Percentiles rank a stretch among this genome's conserved stretches.
Conservation (phyloP, 352 stramenopile species). For the Thalassiosira delicatula region DNA sequence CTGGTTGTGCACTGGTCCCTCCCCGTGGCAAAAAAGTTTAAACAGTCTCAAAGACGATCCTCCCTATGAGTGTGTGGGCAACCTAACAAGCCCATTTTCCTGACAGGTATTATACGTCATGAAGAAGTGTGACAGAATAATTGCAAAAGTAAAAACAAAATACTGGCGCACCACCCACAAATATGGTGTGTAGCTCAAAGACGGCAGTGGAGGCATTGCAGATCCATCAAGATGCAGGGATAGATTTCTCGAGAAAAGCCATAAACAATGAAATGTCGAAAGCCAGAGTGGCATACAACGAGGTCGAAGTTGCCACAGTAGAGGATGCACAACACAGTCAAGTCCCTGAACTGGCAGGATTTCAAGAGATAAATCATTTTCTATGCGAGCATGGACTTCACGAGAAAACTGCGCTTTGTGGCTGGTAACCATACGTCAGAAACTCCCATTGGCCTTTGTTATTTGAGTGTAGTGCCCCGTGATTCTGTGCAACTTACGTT, state of each 20-base stretch:
- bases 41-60: too few species aligned
- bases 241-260: neutral
- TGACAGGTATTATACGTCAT: constrained; percentile 47
- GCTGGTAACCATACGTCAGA: constrained; percentile 56
- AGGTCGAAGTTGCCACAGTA: neutral
- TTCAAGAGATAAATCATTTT: constrained; percentile 69
- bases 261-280: constrained; percentile 43
- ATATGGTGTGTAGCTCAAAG: too few species aligned
- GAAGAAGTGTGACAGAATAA: constrained; percentile 43
- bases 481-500: constrained; percentile 47
- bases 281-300: neutral
- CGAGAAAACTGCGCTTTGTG: constrained; percentile 61
- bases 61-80: too few species aligned
- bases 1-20: too few species aligned
- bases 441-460: constrained; percentile 16
- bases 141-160: constrained; percentile 25
- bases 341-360: constrained; percentile 33
- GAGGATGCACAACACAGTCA: constrained; percentile 4
- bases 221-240: constrained; percentile 22
- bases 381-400: constrained; percentile 69
- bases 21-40: too few species aligned
- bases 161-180: constrained; percentile 49
- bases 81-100: constrained; percentile 48
- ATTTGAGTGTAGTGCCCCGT: neutral
- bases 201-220: constrained; percentile 17